Conservation (phyloP, 495 filamentous ascomycete species). For the Cladorrhinum samala region DNA sequence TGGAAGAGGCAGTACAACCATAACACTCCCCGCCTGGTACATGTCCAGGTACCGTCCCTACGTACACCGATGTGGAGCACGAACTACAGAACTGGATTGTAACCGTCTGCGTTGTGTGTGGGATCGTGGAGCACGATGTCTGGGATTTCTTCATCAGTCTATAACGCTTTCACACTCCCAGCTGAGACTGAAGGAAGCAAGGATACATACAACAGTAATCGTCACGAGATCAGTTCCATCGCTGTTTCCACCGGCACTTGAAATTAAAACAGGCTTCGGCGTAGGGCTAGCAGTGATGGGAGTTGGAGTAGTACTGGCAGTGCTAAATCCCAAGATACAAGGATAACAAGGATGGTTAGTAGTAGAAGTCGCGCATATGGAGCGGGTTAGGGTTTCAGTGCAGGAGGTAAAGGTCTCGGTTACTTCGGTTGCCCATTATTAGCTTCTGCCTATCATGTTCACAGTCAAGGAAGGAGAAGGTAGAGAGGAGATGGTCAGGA, state of each 20-base stretch:
- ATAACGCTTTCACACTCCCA: too few species aligned
- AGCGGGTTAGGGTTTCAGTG: constrained; percentile 27
- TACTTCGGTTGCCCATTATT: too few species aligned
- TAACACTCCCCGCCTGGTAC: constrained; percentile 27
- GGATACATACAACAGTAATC: constrained; percentile 24
- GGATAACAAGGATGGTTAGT: constrained; percentile 34
- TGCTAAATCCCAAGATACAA: constrained; percentile 23
- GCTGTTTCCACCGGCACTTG: background rate
- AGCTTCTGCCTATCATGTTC: too few species aligned
- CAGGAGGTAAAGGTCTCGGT: constrained; percentile 18
- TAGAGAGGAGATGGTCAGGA: too few species aligned
- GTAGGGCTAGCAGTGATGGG: background rate
- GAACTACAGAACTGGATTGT: constrained; percentile 26
- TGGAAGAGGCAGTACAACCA: constrained; percentile 8
- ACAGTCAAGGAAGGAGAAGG: background rate
- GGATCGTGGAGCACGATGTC: constrained; percentile 21
- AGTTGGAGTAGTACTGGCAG: constrained; percentile 3
- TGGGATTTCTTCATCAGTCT: background rate
- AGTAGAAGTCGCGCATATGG: constrained; percentile 34
- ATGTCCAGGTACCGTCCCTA: constrained; percentile 27
- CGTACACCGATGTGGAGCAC: constrained; percentile 22
- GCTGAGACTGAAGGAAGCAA: background rate
- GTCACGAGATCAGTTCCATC: constrained; percentile 21
- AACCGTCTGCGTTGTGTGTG: constrained; percentile 21
- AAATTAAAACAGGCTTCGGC: background rate